phyloP scores from a whole-genome alignment of 768 basidiomycete genomes.

The Suillus hirtellus region DNA sequence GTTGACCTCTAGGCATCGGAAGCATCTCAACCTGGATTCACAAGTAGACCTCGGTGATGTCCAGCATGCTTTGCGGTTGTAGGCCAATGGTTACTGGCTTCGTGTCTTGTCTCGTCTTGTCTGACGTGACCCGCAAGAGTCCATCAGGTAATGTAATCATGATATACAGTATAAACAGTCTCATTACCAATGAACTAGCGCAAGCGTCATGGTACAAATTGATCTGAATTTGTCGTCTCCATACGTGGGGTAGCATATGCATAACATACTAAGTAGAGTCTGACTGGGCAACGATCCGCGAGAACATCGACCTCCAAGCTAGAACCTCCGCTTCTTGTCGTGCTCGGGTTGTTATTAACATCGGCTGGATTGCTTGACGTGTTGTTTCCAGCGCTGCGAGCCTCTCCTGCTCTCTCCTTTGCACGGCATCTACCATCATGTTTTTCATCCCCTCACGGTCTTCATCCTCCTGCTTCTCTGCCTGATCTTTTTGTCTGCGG shows the following conservation, averaged over 20 bases:
- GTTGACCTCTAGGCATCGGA: background rate
- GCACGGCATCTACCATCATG: background rate
- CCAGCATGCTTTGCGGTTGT: background rate
- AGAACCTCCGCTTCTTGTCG: background rate
- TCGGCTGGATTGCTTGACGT: background rate
- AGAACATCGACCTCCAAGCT: slow-evolving; percentile 1
- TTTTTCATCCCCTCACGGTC: background rate
- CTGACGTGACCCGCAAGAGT: background rate
- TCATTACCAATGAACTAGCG: background rate
- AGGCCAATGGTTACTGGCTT: background rate
- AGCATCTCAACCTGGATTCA: background rate
- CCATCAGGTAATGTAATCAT: background rate
- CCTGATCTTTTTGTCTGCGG: background rate
- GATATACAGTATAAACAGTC: background rate
- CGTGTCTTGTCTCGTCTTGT: background rate
- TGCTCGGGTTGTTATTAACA: slow-evolving; percentile 3
- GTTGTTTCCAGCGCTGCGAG: background rate
- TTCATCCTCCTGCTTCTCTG: slow-evolving; percentile 1
- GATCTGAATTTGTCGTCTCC: background rate
- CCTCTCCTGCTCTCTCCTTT: slow-evolving; percentile 6
- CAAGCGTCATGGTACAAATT: background rate
- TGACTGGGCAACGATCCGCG: background rate
- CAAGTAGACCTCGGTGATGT: background rate
- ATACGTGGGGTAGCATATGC: background rate
- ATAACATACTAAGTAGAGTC: background rate